phyloP scores from a whole-genome alignment of 2,329 filamentous ascomycete genomes.

The Colletotrichum costaricense region DNA sequence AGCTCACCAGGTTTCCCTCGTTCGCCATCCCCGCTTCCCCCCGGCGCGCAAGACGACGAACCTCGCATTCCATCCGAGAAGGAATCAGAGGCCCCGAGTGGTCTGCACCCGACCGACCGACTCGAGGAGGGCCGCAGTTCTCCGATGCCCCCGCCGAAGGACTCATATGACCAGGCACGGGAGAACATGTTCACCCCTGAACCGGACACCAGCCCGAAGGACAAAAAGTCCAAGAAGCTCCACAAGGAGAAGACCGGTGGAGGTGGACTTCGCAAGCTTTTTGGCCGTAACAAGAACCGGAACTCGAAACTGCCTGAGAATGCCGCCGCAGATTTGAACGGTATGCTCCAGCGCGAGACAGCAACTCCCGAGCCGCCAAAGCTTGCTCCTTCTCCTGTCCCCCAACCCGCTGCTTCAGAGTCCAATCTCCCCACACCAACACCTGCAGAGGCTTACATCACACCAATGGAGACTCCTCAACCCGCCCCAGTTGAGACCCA shows the following conservation, averaged over 20 bases:
- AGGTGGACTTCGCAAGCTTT: constrained; percentile 72
- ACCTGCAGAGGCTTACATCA: constrained; percentile 32
- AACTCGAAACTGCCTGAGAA: constrained; percentile 67
- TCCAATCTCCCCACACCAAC: constrained; percentile 34
- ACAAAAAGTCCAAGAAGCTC: constrained; percentile 63
- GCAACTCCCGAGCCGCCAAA: constrained; percentile 38
- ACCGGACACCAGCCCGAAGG: constrained; percentile 55
- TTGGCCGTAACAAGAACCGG: constrained; percentile 72
- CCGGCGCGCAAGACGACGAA: constrained; percentile 30
- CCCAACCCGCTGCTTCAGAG: constrained; percentile 36
- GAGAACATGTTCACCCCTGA: constrained; percentile 54
- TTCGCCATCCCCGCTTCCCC: constrained; percentile 19
- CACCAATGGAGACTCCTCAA: constrained; percentile 34
- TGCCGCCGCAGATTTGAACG: constrained; percentile 62
- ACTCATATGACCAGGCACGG: constrained; percentile 48
- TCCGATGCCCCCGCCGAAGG: constrained; percentile 52
- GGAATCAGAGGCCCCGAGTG: constrained; percentile 46
- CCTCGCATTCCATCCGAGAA: constrained; percentile 49
- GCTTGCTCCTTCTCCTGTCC: constrained; percentile 37
- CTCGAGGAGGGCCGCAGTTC: constrained; percentile 47
- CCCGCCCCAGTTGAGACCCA: constrained; percentile 32
- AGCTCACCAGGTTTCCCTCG: constrained; percentile 32
- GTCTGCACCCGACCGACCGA: constrained; percentile 50
- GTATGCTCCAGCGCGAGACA: constrained; percentile 57
- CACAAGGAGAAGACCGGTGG: constrained; percentile 61